Conservation (phyloP, 2,329 filamentous ascomycete genomes). For the Neodidymelliopsis sp. region DNA sequence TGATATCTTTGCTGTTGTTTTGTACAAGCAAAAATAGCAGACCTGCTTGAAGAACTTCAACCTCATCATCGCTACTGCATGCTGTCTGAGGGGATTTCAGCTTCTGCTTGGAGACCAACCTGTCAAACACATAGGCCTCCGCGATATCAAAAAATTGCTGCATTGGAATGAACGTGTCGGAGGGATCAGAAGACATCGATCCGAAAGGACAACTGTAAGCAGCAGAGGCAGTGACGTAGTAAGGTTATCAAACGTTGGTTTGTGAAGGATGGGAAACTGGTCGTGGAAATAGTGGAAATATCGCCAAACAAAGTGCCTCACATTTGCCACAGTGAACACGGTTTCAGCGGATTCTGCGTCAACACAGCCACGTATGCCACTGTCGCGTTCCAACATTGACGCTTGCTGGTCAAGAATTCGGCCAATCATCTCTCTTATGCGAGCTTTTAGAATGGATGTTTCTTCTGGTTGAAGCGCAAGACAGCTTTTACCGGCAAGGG, state of each 20-base stretch:
- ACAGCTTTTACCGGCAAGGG: no score
- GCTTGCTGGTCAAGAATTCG: no score
- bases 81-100: neutral
- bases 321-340: slow-evolving; percentile 1
- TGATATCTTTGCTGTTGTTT: slow-evolving; percentile 5
- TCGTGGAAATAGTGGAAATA: slow-evolving; percentile 12
- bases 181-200: slow-evolving; percentile 7
- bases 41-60: slow-evolving; percentile 11
- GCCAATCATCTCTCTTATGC: no score
- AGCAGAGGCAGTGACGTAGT: neutral
- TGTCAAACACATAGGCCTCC: slow-evolving; percentile 4
- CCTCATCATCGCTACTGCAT: neutral
- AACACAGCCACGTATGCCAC: no score
- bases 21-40: slow-evolving; percentile 2
- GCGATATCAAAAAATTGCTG: slow-evolving; percentile 7
- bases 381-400: no score
- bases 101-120: neutral
- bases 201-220: slow-evolving; percentile 5
- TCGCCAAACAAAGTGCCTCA: slow-evolving; percentile 3
- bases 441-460: no score
- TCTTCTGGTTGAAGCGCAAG: no score
- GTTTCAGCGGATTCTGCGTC: no score
- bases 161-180: neutral
- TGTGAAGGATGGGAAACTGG: slow-evolving; percentile 1
- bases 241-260: neutral